phyloP scores from a whole-genome alignment of 768 basidiomycete genomes.

The Xanthoconium stramineum region DNA sequence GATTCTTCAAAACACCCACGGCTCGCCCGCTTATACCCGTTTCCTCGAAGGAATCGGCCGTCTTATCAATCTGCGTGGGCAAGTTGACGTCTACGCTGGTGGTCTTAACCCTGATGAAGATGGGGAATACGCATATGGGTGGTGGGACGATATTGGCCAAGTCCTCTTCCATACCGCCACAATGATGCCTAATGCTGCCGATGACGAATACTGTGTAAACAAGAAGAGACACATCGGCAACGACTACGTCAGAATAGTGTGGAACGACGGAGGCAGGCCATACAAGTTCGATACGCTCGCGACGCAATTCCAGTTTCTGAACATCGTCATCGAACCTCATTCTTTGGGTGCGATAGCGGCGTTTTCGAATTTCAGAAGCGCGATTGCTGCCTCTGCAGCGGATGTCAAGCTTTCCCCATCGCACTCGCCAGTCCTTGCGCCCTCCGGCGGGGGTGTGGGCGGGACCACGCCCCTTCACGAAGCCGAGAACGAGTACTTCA shows the following conservation, averaged over 20 bases:
- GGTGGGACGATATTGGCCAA: conserved; percentile 98
- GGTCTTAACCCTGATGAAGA: conserved; percentile 89
- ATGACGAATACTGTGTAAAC: conserved; percentile 69
- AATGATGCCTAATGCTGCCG: conserved; percentile 81
- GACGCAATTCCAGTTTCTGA: conserved; percentile 95
- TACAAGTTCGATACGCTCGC: conserved; percentile 90
- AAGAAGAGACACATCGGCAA: conserved; percentile 98
- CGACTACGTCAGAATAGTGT: conserved; percentile 93
- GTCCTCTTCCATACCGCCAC: conserved; percentile 95
- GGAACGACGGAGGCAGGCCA: conserved; percentile 92
- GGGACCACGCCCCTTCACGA: conserved; percentile 32
- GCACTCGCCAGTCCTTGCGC: conserved; percentile 18
- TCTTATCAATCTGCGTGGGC: conserved; percentile 83
- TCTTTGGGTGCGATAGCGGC: conserved; percentile 81
- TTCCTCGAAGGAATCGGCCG: conserved; percentile 89
- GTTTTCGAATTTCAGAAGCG: conserved; percentile 59
- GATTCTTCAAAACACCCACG: conserved; percentile 86
- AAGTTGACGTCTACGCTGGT: conserved; percentile 90
- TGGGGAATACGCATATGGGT: conserved; percentile 96
- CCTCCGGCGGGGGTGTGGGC: conserved; percentile 10
- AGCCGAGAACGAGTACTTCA: conserved; percentile 95
- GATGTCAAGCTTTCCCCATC: conserved; percentile 18
- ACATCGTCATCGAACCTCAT: conserved; percentile 95
- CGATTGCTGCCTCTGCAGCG: not conserved
- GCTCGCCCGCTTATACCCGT: conserved; percentile 91